Evolutionary conservation across 306 rosid species (phyloP), one percentile per base, ranked within the genome.

Genomic region (Vigna nakashimae): DNA sequence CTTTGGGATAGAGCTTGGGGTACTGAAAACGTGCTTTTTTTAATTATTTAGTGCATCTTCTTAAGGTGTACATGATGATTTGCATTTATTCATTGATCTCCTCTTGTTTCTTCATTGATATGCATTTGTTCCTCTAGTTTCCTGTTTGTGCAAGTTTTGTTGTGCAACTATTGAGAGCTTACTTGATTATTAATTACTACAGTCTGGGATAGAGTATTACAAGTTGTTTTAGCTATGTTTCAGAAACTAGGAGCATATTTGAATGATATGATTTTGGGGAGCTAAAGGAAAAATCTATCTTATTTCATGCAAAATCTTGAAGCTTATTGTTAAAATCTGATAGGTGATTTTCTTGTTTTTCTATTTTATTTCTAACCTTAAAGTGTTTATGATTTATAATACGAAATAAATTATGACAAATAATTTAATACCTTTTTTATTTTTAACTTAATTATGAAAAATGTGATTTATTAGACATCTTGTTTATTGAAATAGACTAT

Each of bases 161-260:
- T 92, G 97, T 68, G 90, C 87, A 40, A 91, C 79, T 73, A 67
- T 86, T 65, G 98, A 91, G 80, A 86, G 97, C 86, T 86, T 92
- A 79, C 91, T 92, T 82, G 93, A 84, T 65, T 92, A 87, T 81
- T 90, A 86, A 18, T 18, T 18, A 18, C 77, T 92, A 88, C 65
- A 75, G 89, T 90, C 73, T 88, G 87, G 89, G 93, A 95, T 82
- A 84, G 89, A 73, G 85, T 86, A 76, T 91, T 92, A 76, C 91
- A 84, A 80, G 85, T 95, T 81, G 82, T 92, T 73, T 88, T 97
- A 2, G 78, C 87, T 10, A 79, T 94, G 92, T 95, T 92, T 80
- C 79, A 84, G 69, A 95, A 87, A 89, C 74, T 95, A 86, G 71
- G 71, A 20, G 53, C 10, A 34, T 42, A 32, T 42, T 11, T 43